Evolutionary conservation across 352 stramenopile genomes (phyloP), one percentile per base, ranked within the genome.

Genomic region (Phytophthora ohioensis): DNA sequence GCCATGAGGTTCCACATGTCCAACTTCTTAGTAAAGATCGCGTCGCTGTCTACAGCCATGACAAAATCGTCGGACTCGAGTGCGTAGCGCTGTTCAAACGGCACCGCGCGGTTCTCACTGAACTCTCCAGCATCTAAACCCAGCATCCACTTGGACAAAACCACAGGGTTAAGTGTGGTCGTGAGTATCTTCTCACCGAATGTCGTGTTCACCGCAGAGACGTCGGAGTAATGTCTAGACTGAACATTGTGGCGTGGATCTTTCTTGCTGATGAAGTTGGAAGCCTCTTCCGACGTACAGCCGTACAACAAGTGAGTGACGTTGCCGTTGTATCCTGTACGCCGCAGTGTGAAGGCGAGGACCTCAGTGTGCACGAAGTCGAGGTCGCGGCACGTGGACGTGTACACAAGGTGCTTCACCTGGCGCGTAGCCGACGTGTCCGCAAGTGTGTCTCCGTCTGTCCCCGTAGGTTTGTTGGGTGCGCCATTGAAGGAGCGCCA

Each of bases 11-110:
- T 89, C 74, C 75, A 84, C 67, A 96, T 80, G 58, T 94, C 87
- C 12, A 92, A 9, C 27, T 87, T 83, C 73, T 94, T 93, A 46
- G 85, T 92, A 60, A 96, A 93, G 61, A 94, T 83, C 27, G 87
- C 82, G 67, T 96, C 87, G 65, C 75, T 91, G 60, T 96, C 88
- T 1, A 94, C 82, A 10, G 91, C 68, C 82, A 93, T 91, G 48
- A 96, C 68, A 54, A 88, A 93, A 48, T 92, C 86, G 47, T 91
- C 79, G 32, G 78, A 66, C 12, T 69, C 53, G 13, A 91, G 54
- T 0, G 51, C 64, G 49, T 80, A 81, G 10, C 71, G 64, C 56
- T 90, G 69, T 46, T 68, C 46, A 36, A 81, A 79, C 4, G 62
- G 27, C 31, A 73, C 63, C 10, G 35, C 17, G 12, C 47, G 59